Evolutionary conservation across 192 early-diverging fungal species (phyloP).

Genomic region (Entomortierella parvispora): DNA sequence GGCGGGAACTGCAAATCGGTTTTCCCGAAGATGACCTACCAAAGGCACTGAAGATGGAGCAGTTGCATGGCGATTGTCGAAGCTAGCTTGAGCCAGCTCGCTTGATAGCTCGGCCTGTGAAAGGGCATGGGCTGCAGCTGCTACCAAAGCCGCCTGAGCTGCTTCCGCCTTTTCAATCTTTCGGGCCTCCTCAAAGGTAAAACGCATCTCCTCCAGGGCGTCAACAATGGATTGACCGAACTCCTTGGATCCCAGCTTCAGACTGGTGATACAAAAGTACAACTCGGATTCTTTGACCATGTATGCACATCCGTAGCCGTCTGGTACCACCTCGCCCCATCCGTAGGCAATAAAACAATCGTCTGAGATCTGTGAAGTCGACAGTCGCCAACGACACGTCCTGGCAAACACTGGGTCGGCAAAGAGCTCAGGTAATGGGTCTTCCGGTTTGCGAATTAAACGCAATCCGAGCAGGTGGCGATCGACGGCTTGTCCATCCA

Average conservation of each 20-base stretch:
- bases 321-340: constrained; percentile 83
- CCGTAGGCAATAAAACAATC: constrained; percentile 59
- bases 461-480: constrained; percentile 87
- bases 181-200: constrained; percentile 59
- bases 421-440: constrained; percentile 54
- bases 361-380: constrained; percentile 63
- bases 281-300: constrained; percentile 67
- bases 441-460: constrained; percentile 56
- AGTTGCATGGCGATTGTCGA: neutral
- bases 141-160: constrained; percentile 24
- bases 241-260: constrained; percentile 49
- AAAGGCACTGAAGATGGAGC: neutral
- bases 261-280: constrained; percentile 76
- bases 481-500: constrained; percentile 84
- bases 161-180: constrained; percentile 53
- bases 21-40: neutral
- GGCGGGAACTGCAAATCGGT: neutral
- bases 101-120: constrained; percentile 13
- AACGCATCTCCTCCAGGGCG: constrained; percentile 72
- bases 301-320: constrained; percentile 93
- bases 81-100: constrained; percentile 6
- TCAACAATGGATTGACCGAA: constrained; percentile 65
- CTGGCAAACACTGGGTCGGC: constrained; percentile 74
- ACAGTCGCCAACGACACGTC: constrained; percentile 77
- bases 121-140: constrained; percentile 19